Base-by-base conservation (phyloP, 169 alveolate genomes). In the Plasmodium falciparum region DNA sequence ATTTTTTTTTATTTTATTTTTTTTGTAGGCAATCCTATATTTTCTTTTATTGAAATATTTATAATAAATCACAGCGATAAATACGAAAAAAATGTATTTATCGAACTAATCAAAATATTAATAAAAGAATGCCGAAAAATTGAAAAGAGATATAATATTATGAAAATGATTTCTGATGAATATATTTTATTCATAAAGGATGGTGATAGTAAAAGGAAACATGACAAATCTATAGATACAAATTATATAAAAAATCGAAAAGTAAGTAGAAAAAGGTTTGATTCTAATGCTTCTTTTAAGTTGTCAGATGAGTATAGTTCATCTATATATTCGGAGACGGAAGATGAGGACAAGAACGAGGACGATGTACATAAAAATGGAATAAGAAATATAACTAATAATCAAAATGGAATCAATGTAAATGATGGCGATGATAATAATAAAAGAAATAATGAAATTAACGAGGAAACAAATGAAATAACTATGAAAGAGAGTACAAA, bases 31-130 rank as follows among this genome's bases (percentile, higher is more conserved):
- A 66, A 78, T 49, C 89, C 89, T 3, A 69, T 78, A 45, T 78
- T 78, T 22, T 78, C 89, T 13, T 78, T 78, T 61, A 78, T 78
- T 12, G 89, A 78, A 59, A 78, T 78, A 78, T 78, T 65, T 7
- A 63, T 78, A 33, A 78, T 78, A 26, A 78, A 78, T 58, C 65
- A 78, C 52, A 22, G 74, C 45, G 89, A 78, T 43, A 24, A 59
- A 50, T 50, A 56, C 29, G 89, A 78, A 78, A 78, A 70, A 73
- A 78, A 65, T 58, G 39, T 63, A 8, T 78, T 78, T 43, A 54
- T 67, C 11, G 89, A 78, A 24, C 22, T 78, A 33, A 78, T 78
- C n/a, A 78, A 58, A 78, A 26, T 70, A 70, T n/a, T 78, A 78
- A 59, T 78, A 1, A 78, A 78, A 11, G 49, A 50, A 15, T 78